Evolutionary conservation across 495 filamentous ascomycete species (phyloP), one percentile per base, ranked within the genome.

Genomic region (Lasiosphaeriaceae sp.): DNA sequence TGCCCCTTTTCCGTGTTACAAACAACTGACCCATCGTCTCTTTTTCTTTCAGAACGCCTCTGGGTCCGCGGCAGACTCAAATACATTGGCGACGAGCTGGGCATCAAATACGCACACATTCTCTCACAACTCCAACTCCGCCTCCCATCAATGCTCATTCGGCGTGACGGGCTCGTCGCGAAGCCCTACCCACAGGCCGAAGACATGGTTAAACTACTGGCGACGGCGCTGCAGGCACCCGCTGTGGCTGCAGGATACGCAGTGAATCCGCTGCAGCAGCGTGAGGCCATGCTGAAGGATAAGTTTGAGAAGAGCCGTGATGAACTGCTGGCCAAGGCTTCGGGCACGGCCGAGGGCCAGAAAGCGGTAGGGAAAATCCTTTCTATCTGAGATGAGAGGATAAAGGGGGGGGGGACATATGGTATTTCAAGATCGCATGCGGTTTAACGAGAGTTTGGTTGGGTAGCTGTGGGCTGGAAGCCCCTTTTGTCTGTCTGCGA

Each of bases 141-240:
- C 47, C 66, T 80, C 50, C 80, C 80, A 7, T 78, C 74, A 0
- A 80, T 81, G 79, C 69, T 80, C 57, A 80, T 82, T 66, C 72
- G 72, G 14, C 66, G 73, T 19, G 80, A 82, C 50, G 67, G 65
- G 5, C 55, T 76, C 1, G 64, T 78, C 67, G 66, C 66, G 1
- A 47, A 62, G 26, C 66, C 65, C 2, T 68, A 68, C 23, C 66
- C 66, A n/a, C 61, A 62, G 23, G 67, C 63, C 6, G 57, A 66
- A 22, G 60, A 71, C 53, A 72, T 73, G 41, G 66, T 66, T 46
- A 68, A 70, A 60, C 35, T 71, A 20, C 50, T 68, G 26, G 9
- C 26, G 22, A 63, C 65, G 43, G 57, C 58, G 22, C 53, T 54
- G 21, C 21, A 52, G 3, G 53, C 60, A 9, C 47, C 63, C 0